Evolutionary conservation across 2,329 filamentous ascomycete genomes (phyloP).

Genomic region (Aspergillus clavatus): DNA sequence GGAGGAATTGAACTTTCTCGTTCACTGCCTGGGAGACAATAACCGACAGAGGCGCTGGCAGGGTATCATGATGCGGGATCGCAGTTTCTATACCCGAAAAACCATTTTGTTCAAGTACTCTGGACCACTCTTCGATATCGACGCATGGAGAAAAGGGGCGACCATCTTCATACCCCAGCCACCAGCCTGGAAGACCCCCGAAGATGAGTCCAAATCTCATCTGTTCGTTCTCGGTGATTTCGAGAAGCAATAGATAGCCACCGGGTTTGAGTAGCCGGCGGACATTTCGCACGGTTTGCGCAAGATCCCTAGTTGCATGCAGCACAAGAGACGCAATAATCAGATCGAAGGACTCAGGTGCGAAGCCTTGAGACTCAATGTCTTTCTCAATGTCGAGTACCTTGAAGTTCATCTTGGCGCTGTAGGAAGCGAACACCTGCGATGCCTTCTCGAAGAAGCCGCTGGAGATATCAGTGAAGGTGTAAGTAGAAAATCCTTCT

Average conservation of each 20-base stretch:
- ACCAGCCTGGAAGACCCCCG: constrained; percentile 30
- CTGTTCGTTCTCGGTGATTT: too few relatives aligned
- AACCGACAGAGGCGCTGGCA: constrained; percentile 5
- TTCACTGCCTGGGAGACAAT: constrained; percentile 25
- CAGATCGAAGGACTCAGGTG: too few relatives aligned
- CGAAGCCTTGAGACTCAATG: too few relatives aligned
- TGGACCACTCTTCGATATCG: too few relatives aligned
- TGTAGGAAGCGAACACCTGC: too few relatives aligned
- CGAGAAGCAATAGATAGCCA: too few relatives aligned
- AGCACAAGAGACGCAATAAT: too few relatives aligned
- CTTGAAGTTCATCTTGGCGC: too few relatives aligned
- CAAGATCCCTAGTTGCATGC: too few relatives aligned
- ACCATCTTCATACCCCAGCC: constrained; percentile 25
- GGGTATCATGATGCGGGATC: not conserved
- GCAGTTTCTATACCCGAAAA: not conserved
- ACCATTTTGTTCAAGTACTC: constrained; percentile 25
- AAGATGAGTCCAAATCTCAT: constrained; percentile 20
- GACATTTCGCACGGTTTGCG: too few relatives aligned
- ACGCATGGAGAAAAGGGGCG: constrained; percentile 19
- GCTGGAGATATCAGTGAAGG: constrained; percentile 44
- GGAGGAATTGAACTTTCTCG: constrained; percentile 12
- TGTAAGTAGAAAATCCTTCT: constrained; percentile 32
- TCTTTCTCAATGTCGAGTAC: too few relatives aligned
- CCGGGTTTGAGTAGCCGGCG: too few relatives aligned
- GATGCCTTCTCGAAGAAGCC: constrained; percentile 35